Evolutionary conservation across 2,329 filamentous ascomycete species (phyloP), one percentile per base, ranked within the genome.

Genomic region (Arthrobotrys megalospora): DNA sequence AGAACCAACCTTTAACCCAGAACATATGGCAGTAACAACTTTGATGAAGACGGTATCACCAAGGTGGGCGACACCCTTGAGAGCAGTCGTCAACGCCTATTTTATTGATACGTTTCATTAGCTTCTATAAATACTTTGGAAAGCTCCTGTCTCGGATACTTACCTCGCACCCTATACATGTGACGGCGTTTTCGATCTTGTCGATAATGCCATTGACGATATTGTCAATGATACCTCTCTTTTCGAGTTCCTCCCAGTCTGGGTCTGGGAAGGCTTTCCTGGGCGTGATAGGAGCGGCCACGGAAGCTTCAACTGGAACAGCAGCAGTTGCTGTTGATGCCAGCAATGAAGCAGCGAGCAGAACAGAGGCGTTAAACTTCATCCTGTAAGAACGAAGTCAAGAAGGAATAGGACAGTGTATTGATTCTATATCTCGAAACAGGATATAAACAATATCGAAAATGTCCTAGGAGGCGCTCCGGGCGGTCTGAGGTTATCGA

Each of bases 31-130:
- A 8, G 73, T 77, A 14, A 77, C 50, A 24, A 66, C 66, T 21
- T 77, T 77, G n/a, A 77, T 34, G 32, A 77, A 77, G 1, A 71
- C 62, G 11, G 60, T 66, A 47, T 77, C 73, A n/a, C 73, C 73
- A 6, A 77, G 43, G 11, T 43, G 50, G 0, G 73, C 58, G 10
- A 77, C 66, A 36, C 73, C 73, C 34, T 77, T 77, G n/a, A 77
- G 41, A 19, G 48, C 73, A 19, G 66, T 71, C 12, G 73, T 71
- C 14, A 77, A 52, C 16, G 73, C 73, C 73, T 76, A 53, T 50
- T 6, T 4, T 10, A 6, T 2, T 1, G 52, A 21, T 36, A 32
- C 2, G 24, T 16, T n/a, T 1, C 0, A 38, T 69, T 50, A 69
- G 34, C 21, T 12, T 12, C 38, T n/a, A 4, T 12, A 16, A n/a